Conservation (phyloP, 495 filamentous ascomycete species). For the Penicillium atrosanguineum region DNA sequence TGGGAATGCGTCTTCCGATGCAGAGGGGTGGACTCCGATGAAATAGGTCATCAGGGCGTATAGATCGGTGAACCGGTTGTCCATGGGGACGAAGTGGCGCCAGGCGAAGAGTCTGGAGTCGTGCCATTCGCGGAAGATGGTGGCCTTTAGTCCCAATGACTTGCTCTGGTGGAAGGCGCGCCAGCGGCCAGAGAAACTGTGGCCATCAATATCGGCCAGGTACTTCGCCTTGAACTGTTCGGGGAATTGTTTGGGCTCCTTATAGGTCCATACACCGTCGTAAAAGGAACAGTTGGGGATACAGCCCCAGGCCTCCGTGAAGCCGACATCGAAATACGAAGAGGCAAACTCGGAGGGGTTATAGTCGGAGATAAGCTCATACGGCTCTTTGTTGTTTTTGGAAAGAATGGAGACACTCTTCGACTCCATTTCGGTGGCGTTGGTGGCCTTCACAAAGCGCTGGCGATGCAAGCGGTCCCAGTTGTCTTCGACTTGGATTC, state of each 20-base stretch:
- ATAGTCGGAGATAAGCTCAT: constrained; percentile 27
- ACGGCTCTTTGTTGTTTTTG: constrained; percentile 19
- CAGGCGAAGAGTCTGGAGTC: constrained; percentile 66
- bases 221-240: constrained; percentile 61
- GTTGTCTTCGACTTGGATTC: constrained; percentile 25
- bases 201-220: constrained; percentile 69
- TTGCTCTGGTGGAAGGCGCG: constrained; percentile 64
- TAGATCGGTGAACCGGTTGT: constrained; percentile 73
- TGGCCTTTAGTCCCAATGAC: constrained; percentile 66
- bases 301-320: constrained; percentile 38
- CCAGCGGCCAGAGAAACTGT: constrained; percentile 70
- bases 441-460: constrained; percentile 50
- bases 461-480: constrained; percentile 48
- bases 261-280: constrained; percentile 26
- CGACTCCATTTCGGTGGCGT: constrained; percentile 53
- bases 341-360: constrained; percentile 23
- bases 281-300: constrained; percentile 45
- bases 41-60: constrained; percentile 81
- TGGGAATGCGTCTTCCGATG: constrained; percentile 6
- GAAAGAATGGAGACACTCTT: constrained; percentile 20
- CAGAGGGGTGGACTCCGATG: constrained; percentile 46
- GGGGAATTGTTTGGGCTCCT: constrained; percentile 26
- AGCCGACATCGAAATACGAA: constrained; percentile 44
- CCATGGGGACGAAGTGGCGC: constrained; percentile 83
- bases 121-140: constrained; percentile 75